Conservation (phyloP, 768 basidiomycete genomes). For the Leccinum barrowsii region DNA sequence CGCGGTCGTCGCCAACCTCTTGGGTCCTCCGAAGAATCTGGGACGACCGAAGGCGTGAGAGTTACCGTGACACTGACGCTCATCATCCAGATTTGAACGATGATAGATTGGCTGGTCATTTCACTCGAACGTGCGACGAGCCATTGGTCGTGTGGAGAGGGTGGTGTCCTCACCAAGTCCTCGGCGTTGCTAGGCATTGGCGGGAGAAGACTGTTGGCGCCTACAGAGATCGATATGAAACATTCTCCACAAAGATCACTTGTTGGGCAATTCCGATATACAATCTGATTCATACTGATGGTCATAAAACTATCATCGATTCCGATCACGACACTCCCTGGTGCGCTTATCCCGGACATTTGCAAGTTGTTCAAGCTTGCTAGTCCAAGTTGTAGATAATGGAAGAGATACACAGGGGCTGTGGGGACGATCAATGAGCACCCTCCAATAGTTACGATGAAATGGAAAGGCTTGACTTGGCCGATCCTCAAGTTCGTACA, state of each 20-base stretch:
- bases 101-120: neutral
- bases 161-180: neutral
- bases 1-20: constrained; percentile 45
- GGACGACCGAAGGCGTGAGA: constrained; percentile 13
- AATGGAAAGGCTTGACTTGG: constrained; percentile 42
- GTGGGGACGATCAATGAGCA: constrained; percentile 1
- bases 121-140: neutral
- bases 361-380: neutral
- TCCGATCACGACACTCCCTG: neutral
- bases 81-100: neutral
- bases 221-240: neutral
- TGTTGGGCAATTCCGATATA: neutral
- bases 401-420: constrained; percentile 28
- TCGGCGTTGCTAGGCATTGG: neutral
- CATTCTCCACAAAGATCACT: neutral
- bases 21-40: constrained; percentile 29
- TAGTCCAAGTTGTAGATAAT: constrained; percentile 12
- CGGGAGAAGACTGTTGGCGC: neutral
- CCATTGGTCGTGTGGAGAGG: neutral
- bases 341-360: neutral
- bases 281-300: neutral
- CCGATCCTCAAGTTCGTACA: constrained; percentile 55
- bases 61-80: neutral
- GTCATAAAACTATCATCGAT: neutral
- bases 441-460: neutral